phyloP scores from a whole-genome alignment of 179 eudicot genomes.

The Vitellaria paradoxa region DNA sequence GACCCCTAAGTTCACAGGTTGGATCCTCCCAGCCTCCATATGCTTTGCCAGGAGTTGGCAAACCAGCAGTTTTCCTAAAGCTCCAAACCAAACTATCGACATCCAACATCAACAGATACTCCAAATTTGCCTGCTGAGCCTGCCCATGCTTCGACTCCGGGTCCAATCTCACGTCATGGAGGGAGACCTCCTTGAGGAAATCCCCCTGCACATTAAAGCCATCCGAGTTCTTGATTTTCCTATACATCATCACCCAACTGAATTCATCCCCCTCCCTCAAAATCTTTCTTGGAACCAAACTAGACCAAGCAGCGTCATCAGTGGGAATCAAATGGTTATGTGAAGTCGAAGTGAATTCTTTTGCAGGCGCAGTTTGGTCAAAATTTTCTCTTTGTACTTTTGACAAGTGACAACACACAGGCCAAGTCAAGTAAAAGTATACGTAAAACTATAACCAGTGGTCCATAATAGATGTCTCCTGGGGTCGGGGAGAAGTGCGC shows the following conservation, averaged over 20 bases:
- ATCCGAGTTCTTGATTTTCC: conserved; percentile 50
- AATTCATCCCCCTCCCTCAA: conserved; percentile 54
- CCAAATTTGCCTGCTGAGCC: conserved; percentile 84
- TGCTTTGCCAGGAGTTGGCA: conserved; percentile 54
- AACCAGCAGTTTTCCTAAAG: conserved; percentile 74
- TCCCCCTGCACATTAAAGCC: conserved; percentile 23
- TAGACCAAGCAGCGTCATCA: conserved; percentile 62
- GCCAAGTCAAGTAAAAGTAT: no score
- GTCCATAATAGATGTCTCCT: no score
- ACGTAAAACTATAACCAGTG: no score
- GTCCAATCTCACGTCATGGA: conserved; percentile 71
- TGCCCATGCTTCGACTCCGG: conserved; percentile 52
- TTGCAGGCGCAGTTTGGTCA: no score
- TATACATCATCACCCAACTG: conserved; percentile 60
- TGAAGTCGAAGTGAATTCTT: no score
- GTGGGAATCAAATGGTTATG: conserved; percentile 26
- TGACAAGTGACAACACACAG: no score
- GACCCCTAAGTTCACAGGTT: conserved; percentile 67
- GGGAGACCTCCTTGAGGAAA: conserved; percentile 56
- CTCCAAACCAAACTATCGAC: conserved; percentile 85
- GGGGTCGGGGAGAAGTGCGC: no score
- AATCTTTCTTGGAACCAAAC: conserved; percentile 59
- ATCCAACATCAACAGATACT: conserved; percentile 75
- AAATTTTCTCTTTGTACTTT: no score
- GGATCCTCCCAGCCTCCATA: conserved; percentile 86